Percentiles rank a stretch among this genome's conserved stretches.
These are phyloP conservation scores for Heliamphora pulchella DNA, from an alignment of 179 eudicot species.

Conservation along the genomic window DNA sequence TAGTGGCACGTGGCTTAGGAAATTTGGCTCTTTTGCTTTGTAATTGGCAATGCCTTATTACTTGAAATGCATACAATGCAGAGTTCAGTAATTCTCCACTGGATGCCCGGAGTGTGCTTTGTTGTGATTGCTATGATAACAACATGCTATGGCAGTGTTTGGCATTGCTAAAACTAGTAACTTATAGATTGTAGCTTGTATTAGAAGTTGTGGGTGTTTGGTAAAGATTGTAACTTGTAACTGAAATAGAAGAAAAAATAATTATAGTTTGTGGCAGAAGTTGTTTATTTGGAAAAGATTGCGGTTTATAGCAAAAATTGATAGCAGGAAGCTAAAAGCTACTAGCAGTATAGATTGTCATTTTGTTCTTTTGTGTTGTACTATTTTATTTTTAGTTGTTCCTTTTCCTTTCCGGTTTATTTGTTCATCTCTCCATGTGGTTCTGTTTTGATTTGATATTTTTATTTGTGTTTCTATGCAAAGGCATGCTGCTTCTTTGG, in stretches of 20 bases:
- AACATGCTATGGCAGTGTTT: neutral
- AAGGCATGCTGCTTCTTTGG: conserved; percentile 90
- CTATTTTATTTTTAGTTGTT: neutral
- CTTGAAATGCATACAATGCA: neutral
- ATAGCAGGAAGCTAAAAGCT: too few species aligned
- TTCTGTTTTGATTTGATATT: conserved; percentile 7
- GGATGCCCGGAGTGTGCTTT: neutral
- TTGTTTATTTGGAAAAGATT: too few species aligned
- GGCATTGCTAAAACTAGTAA: too few species aligned
- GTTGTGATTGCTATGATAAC: neutral
- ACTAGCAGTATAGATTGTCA: neutral
- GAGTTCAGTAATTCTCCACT: neutral
- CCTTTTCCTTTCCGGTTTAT: neutral
- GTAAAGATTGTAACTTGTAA: too few species aligned
- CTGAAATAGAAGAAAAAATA: too few species aligned
- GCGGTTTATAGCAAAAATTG: too few species aligned
- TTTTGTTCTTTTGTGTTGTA: neutral
- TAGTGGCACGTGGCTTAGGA: neutral
- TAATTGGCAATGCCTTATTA: neutral
- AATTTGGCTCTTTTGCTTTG: too few species aligned
- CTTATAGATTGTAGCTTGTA: too few species aligned
- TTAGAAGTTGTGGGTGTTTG: too few species aligned
- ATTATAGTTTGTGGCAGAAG: too few species aligned
- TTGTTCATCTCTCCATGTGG: neutral
- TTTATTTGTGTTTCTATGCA: conserved; percentile 20